Evolutionary conservation across 1,284 basidiomycete genomes (phyloP).

Genomic region (Tylopilus sp.): DNA sequence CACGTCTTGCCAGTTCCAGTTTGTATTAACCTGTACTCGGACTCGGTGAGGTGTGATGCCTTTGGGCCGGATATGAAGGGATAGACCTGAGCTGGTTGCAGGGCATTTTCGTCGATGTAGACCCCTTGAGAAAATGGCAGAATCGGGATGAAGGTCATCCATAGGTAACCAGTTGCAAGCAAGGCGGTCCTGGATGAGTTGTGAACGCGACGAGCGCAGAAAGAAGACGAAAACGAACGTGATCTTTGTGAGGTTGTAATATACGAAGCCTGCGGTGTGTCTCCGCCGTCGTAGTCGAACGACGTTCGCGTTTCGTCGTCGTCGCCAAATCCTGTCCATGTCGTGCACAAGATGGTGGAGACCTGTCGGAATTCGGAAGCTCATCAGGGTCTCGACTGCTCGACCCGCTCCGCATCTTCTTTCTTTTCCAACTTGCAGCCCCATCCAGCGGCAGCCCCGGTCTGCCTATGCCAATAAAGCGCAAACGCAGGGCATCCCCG

Average conservation of each 20-base stretch:
- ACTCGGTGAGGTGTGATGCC: not conserved
- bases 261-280: slow-evolving; percentile 10
- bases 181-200: slow-evolving; percentile 46
- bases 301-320: slow-evolving; percentile 12
- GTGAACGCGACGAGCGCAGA: not conserved
- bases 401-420: slow-evolving; percentile 17
- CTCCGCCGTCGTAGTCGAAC: slow-evolving; percentile 32
- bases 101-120: slow-evolving; percentile 91
- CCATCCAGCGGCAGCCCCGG: not conserved
- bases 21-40: slow-evolving; percentile 70
- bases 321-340: slow-evolving; percentile 23
- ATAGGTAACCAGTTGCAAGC: slow-evolving; percentile 62
- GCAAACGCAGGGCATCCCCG: slow-evolving; percentile 52
- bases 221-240: slow-evolving; percentile 27
- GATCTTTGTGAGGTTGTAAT: slow-evolving; percentile 27
- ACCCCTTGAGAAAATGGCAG: slow-evolving; percentile 61
- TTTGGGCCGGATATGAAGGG: slow-evolving; percentile 10
- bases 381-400: slow-evolving; percentile 16
- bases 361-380: slow-evolving; percentile 27
- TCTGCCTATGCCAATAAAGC: slow-evolving; percentile 53
- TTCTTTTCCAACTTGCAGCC: slow-evolving; percentile 10
- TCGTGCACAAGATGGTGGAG: not conserved
- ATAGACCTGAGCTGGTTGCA: slow-evolving; percentile 81
- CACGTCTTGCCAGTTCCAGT: slow-evolving; percentile 88
- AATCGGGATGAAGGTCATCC: slow-evolving; percentile 72